Conservation (phyloP, 75 land plant species). For the Cryptomeria japonica region DNA sequence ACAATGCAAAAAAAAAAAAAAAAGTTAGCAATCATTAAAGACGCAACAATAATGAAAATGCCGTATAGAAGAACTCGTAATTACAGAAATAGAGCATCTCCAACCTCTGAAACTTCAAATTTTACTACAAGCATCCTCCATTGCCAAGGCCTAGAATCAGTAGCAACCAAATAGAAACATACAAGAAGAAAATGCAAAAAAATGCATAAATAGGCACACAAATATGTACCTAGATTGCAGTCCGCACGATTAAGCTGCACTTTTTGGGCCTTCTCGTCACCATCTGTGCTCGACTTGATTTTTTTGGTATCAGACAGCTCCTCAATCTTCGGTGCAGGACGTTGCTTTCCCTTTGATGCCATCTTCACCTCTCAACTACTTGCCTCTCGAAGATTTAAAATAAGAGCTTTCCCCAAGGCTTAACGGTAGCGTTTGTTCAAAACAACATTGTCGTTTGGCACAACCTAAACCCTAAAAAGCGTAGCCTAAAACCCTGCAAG, state of each 20-base stretch:
- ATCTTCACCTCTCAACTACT: background rate
- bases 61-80: background rate
- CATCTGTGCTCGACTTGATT: background rate
- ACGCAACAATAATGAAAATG: background rate
- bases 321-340: background rate
- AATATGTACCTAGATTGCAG: slow-evolving; percentile 12
- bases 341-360: slow-evolving; percentile 7
- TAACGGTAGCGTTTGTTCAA: background rate
- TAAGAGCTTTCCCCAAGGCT: background rate
- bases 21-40: too few species aligned
- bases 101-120: background rate
- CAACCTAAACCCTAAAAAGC: too few species aligned
- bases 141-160: background rate
- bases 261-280: background rate
- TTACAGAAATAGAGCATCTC: background rate
- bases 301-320: slow-evolving; percentile 3
- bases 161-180: background rate
- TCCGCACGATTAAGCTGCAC: slow-evolving; percentile 14
- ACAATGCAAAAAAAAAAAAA: too few species aligned
- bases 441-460: background rate
- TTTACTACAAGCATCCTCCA: background rate
- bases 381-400: background rate
- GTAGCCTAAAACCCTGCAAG: background rate
- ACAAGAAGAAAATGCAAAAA: background rate
- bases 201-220: background rate